Base-by-base conservation (phyloP, 768 basidiomycete genomes). In the Lanmaoa pseudosensibilis region DNA sequence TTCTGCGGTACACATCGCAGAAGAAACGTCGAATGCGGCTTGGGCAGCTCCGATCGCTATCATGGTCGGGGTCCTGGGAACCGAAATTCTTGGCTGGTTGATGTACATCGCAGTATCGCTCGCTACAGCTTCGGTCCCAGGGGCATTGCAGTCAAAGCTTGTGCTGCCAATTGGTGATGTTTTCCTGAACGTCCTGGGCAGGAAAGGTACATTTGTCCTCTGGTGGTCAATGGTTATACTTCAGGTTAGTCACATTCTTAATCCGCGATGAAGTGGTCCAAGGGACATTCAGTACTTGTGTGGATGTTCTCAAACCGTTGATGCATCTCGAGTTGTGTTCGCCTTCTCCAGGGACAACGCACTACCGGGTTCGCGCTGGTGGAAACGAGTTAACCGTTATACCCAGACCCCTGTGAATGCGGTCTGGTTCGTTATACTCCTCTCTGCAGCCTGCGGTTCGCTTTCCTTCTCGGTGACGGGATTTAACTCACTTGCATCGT, bases 1-100 rank as follows among this genome's bases (percentile, higher is more conserved):
- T 60, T 80, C 78, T 19, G 78, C 77, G 11, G 79, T 74, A 7
- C 78, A 79, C 52, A 77, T 80, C 18, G 71, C 79, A 4, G 78
- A 79, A 57, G 77, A 80, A 67, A 75, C 73, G 0, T 66, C 77
- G 7, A 74, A 75, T 41, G 75, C 76, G n/a, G 74, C 77, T 5
- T 65, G 69, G 23, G 75, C 76, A 13, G 78, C 75, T 21, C 78
- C 79, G 7, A 71, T 79, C 36, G 76, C 78, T 7, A 80, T 79
- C 60, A 65, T 78, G 58, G 69, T 77, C 43, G 75, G 73, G 27
- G 77, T 79, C 38, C 62, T 66, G 15, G 73, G 58, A 3, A 77
- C 78, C 3, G 71, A 74, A 36, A 57, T 75, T 44, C 64, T 79
- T 45, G 80, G 78, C 51, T 78, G 75, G 75, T 50, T 78, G 16